Base-by-base conservation (phyloP, 169 alveolate species). In the Plasmodium knowlesi region DNA sequence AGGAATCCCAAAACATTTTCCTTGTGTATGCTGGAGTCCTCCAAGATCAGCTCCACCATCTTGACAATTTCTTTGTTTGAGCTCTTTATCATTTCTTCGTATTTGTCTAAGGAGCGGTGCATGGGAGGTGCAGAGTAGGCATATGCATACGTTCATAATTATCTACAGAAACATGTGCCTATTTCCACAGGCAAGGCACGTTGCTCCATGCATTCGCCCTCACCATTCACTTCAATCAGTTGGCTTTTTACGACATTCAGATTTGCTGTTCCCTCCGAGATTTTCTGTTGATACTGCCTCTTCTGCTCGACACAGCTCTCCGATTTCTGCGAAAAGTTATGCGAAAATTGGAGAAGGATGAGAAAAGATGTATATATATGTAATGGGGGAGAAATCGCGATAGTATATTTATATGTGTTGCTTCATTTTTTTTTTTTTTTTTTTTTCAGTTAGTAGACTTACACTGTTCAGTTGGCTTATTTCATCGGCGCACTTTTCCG, bases 21-120 rank as follows among this genome's bases (percentile, higher is more conserved):
- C 37, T 80, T 88, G 19, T 88, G 81, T 88, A 88, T 79, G 82
- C 53, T 88, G 19, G 82, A 25, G 37, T 88, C 89, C 22, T 78
- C 74, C 53, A 88, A 12, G 67, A 88, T 88, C 67, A 78, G 71
- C n/a, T 88, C 88, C 61, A 88, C 84, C 61, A 88, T 76, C 82
- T 88, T 88, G 25, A 88, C 70, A 61, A 88, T 88, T 88, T 88
- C 94, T 67, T 88, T 88, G 82, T 88, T 88, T n/a, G 94, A 78
- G 28, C 94, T 88, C 81, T 88, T 88, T 78, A 88, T 67, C 61
- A 88, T 78, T 79, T 88, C 94, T 37, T 88, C 94, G 53, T 88
- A 88, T 37, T 88, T 88, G 71, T 88, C 94, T 88, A 61, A 72
- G 54, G 6, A 54, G 28, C 25, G 79, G 14, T 34, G 37, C 30